A percentile compares a stretch with the other conserved stretches of the same genome.
Evolutionary conservation across 106 monocot genomes (phyloP).

Genomic region (Dendrobium chrysotoxum): DNA sequence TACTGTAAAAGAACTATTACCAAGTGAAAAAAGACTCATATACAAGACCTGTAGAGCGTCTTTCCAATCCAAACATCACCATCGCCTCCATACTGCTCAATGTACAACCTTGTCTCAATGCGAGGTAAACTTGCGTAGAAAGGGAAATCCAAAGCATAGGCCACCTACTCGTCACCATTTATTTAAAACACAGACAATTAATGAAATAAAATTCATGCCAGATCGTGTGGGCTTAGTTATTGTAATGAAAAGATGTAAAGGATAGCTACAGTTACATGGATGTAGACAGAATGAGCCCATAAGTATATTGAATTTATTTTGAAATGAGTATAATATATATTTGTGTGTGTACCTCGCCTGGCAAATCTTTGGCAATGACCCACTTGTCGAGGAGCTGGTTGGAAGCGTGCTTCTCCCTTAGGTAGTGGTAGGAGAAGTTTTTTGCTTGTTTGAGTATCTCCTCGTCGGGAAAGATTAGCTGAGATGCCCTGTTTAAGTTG

Average conservation of each 20-base stretch:
- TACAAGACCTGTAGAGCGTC: conserved; percentile 71
- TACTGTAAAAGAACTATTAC: not conserved
- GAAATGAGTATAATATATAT: not conserved
- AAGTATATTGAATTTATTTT: no score
- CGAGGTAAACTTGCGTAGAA: conserved; percentile 83
- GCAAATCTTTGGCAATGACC: conserved; percentile 92
- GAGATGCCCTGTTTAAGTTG: conserved; percentile 83
- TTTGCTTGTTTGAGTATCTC: conserved; percentile 53
- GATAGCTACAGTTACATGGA: not conserved
- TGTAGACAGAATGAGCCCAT: no score
- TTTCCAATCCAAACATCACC: conserved; percentile 94
- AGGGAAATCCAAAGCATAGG: conserved; percentile 77
- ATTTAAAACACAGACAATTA: not conserved
- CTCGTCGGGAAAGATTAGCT: conserved; percentile 54
- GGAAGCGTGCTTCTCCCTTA: conserved; percentile 46
- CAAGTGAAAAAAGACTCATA: not conserved
- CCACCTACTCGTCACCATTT: conserved; percentile 38
- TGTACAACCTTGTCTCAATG: conserved; percentile 61
- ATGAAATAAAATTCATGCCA: not conserved
- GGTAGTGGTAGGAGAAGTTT: conserved; percentile 51
- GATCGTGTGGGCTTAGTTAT: no score
- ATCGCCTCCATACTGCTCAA: conserved; percentile 80
- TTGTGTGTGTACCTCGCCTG: conserved; percentile 65
- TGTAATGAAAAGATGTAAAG: not conserved
- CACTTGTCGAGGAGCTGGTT: conserved; percentile 71